Base-by-base conservation (phyloP, 345 rosid species). In the Populus nigra region DNA sequence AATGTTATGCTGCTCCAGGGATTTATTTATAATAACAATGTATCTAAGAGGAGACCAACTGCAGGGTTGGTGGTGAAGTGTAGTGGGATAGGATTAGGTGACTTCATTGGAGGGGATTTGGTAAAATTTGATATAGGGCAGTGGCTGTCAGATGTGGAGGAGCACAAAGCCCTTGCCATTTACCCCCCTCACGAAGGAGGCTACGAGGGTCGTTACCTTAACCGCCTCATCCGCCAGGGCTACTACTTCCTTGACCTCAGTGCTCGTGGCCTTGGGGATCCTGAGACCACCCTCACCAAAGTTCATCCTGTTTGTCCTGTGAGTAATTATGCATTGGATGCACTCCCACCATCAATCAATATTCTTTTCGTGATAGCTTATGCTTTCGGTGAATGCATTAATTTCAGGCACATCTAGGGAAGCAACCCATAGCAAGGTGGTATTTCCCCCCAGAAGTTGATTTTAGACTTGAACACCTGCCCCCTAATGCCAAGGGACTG, bases 341-440 rank as follows among this genome's bases (percentile, higher is more conserved):
- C 69, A 29, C 11, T 35, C 1, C 69, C 22, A 7, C 23, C 38
- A 50, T 41, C 31, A n/a, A 23, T 68, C 18, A 8, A 15, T 35
- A n/a, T 18, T 25, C 25, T 7, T 7, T 25, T 39, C 76, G 10
- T 62, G 38, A 41, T 62, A 41, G 18, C 25, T 50, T 10, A 9
- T 68, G 57, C 55, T 66, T 39, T 55, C 73, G 35, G 8, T 74
- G 16, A 3, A 7, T 23, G 59, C 18, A 13, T 8, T 16, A 25
- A 38, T 49, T 62, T 2, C 69, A 93, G 99, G 87, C 99, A 13
- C 96, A 93, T 77, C 82, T 95, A 10, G 98, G 99, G 78, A 95
- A 95, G 87, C 96, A 95, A 76, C 99, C 97, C 3, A 92, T 95
- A 79, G 97, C 96, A 68, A 90, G 99, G 73, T 95, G 99, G 99